Conservation (phyloP, 169 alveolate species). For the Babesia caballi region DNA sequence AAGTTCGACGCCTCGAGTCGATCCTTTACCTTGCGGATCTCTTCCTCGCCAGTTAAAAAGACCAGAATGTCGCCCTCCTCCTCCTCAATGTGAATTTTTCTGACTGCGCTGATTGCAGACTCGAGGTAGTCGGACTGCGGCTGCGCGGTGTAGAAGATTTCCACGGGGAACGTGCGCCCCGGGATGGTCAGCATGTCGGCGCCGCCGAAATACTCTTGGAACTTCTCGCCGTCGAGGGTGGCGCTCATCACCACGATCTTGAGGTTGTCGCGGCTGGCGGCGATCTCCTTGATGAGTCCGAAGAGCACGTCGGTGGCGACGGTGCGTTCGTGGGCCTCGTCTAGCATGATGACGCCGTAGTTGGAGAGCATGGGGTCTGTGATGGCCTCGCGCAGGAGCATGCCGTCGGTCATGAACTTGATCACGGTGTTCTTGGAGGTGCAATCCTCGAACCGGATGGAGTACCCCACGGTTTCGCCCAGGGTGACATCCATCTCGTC, state of each 20-base stretch:
- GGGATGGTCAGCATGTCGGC: slow-evolving; percentile 96
- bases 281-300: slow-evolving; percentile 93
- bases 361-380: slow-evolving; percentile 85
- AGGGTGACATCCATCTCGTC: slow-evolving; percentile 95
- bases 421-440: slow-evolving; percentile 83
- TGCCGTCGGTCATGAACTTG: slow-evolving; percentile 98
- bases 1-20: slow-evolving; percentile 56
- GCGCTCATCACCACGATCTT: slow-evolving; percentile 97
- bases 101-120: slow-evolving; percentile 89
- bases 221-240: slow-evolving; percentile 94
- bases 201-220: slow-evolving; percentile 89
- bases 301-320: slow-evolving; percentile 95
- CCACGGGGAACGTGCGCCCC: slow-evolving; percentile 98
- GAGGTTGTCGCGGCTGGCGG: slow-evolving; percentile 83
- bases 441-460: slow-evolving; percentile 97
- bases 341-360: slow-evolving; percentile 91
- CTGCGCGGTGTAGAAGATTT: slow-evolving; percentile 89
- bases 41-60: slow-evolving; percentile 94
- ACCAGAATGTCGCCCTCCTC: slow-evolving; percentile 91
- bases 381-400: slow-evolving; percentile 96
- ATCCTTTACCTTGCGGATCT: slow-evolving; percentile 76
- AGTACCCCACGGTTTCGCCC: slow-evolving; percentile 97
- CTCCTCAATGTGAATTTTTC: slow-evolving; percentile 90
- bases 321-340: slow-evolving; percentile 99
- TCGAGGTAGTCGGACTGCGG: slow-evolving; percentile 94